Conservation (phyloP, 805 yeast species). For the Jamesozyma piceae region DNA sequence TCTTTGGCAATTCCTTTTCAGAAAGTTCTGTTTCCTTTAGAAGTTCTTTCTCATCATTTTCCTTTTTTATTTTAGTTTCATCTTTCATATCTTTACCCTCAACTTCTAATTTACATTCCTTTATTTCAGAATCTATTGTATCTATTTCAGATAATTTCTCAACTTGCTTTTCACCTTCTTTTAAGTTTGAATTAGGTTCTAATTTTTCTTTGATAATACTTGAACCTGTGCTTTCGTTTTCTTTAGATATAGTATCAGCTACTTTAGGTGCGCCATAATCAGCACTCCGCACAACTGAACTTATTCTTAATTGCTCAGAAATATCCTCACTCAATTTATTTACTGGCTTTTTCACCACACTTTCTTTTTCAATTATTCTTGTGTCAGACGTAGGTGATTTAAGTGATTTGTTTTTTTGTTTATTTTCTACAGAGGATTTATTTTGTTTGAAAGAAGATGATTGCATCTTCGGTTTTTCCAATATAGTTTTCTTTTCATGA, state of each 20-base stretch:
- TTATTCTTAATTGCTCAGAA: slow-evolving; percentile 12
- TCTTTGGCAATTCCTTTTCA: too few relatives aligned
- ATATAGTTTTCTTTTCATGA: background rate
- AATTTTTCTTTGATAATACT: background rate
- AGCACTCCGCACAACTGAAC: slow-evolving; percentile 14
- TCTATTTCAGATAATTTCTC: background rate
- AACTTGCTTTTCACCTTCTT: background rate
- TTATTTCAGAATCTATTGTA: background rate
- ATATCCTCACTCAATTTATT: background rate
- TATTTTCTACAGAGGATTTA: background rate
- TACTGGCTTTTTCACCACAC: background rate
- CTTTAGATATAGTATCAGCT: background rate
- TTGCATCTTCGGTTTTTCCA: background rate
- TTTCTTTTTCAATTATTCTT: background rate
- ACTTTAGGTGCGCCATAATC: background rate
- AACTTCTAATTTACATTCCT: background rate
- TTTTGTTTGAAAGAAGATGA: background rate
- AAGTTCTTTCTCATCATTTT: background rate
- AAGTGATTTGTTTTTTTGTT: background rate
- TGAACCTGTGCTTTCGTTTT: background rate
- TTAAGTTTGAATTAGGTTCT: background rate
- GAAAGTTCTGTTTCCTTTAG: background rate
- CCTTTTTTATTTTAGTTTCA: background rate
- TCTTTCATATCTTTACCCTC: background rate
- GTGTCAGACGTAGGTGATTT: background rate